Percentiles rank a stretch among this genome's conserved stretches.
Conservation (phyloP, 768 basidiomycete species). For the Leucosporidium yakuticum region DNA sequence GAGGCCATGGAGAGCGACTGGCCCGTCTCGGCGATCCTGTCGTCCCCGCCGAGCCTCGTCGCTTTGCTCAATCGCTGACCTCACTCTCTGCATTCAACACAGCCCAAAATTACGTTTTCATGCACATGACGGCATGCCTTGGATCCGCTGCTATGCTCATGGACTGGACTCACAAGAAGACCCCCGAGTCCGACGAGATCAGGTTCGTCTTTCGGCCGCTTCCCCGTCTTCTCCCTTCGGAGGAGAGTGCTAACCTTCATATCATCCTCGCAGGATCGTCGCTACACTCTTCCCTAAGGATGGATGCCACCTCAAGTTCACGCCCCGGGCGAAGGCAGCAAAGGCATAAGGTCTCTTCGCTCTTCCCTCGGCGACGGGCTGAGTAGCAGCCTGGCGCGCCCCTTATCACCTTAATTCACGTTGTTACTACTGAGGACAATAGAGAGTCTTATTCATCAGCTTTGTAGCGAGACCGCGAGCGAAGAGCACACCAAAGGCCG, state of each 20-base stretch:
- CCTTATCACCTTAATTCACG: too few species aligned
- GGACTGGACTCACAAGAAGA: slow-evolving; percentile 82
- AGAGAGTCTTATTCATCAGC: too few species aligned
- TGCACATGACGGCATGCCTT: slow-evolving; percentile 81
- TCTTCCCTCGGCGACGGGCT: too few species aligned
- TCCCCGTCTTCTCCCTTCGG: background rate
- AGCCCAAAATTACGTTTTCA: slow-evolving; percentile 79
- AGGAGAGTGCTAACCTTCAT: background rate
- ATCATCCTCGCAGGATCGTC: slow-evolving; percentile 64
- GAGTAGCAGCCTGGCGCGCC: too few species aligned
- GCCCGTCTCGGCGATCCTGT: too few species aligned
- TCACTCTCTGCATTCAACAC: slow-evolving; percentile 64
- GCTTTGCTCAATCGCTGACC: too few species aligned
- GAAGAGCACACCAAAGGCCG: too few species aligned
- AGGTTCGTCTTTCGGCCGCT: slow-evolving; percentile 55
- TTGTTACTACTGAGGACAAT: too few species aligned
- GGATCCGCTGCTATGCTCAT: slow-evolving; percentile 73
- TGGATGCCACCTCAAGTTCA: slow-evolving; percentile 72
- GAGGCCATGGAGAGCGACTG: too few species aligned
- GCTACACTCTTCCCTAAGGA: slow-evolving; percentile 94
- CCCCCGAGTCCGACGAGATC: slow-evolving; percentile 69
- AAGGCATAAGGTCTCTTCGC: slow-evolving; percentile 42
- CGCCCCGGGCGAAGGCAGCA: too few species aligned
- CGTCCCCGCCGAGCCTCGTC: too few species aligned
- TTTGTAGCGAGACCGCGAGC: too few species aligned